These are phyloP conservation scores for Mentha longifolia DNA, from an alignment of 257 asterid genomes.

Conservation along the genomic window DNA sequence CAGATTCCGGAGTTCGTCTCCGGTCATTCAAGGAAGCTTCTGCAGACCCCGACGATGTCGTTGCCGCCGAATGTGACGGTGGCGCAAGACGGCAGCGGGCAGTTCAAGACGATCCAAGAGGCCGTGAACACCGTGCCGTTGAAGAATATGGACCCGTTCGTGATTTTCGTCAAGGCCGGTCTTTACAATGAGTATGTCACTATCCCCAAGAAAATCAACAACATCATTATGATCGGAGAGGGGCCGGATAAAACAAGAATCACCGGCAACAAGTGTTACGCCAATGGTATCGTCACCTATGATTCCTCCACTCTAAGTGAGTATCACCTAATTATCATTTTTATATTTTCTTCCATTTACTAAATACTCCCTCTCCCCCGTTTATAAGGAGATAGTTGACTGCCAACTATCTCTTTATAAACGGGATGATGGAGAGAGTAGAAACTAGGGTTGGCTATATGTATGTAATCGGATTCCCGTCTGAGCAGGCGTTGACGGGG, in stretches of 20 bases:
- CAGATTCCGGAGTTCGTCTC: constrained; percentile 28
- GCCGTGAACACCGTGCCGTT: constrained; percentile 47
- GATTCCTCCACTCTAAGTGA: constrained; percentile 54
- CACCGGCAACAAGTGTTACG: constrained; percentile 47
- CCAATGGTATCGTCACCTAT: constrained; percentile 48
- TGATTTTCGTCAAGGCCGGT: constrained; percentile 63
- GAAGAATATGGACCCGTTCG: constrained; percentile 36
- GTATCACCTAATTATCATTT: neutral
- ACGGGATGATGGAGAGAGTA: too few species aligned
- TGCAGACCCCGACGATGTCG: neutral
- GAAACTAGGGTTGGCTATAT: too few species aligned
- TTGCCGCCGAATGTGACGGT: constrained; percentile 53
- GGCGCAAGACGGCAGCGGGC: constrained; percentile 71
- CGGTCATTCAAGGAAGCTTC: constrained; percentile 31
- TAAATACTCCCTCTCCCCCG: too few species aligned
- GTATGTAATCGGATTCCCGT: too few species aligned
- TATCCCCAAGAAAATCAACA: constrained; percentile 39
- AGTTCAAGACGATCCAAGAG: constrained; percentile 45
- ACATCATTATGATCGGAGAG: constrained; percentile 59
- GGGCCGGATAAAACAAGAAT: constrained; percentile 65
- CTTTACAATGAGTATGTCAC: constrained; percentile 51
- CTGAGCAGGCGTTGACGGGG: constrained; percentile 56
- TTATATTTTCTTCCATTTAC: neutral
- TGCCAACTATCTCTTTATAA: too few species aligned
- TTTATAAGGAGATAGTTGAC: too few species aligned